Conservation (phyloP, 2,329 filamentous ascomycete species). For the Aspergillus sp. region DNA sequence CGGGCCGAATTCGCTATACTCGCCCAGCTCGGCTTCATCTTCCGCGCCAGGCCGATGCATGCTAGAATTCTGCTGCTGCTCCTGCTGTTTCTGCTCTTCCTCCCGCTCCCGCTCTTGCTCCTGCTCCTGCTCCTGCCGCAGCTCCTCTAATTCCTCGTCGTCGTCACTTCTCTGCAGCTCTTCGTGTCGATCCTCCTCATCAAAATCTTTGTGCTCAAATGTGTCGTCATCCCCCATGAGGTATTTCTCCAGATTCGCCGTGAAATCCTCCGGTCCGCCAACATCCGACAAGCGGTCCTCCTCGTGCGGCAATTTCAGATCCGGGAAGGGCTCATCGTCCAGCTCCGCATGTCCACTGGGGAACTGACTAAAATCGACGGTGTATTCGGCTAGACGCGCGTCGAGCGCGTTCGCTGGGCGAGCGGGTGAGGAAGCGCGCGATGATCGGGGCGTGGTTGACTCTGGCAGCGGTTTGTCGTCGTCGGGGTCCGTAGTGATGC, state of each 20-base stretch:
- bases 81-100: constrained; percentile 12
- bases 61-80: constrained; percentile 17
- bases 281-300: constrained; percentile 38
- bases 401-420: constrained; percentile 34
- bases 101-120: constrained; percentile 4
- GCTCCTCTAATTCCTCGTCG: constrained; percentile 9
- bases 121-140: constrained; percentile 6
- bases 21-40: constrained; percentile 31
- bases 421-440: constrained; percentile 20
- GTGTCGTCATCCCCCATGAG: constrained; percentile 29
- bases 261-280: constrained; percentile 43
- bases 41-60: constrained; percentile 26
- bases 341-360: constrained; percentile 24
- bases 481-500: constrained; percentile 6
- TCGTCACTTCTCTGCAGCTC: constrained; percentile 6
- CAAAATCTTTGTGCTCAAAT: constrained; percentile 12
- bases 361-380: constrained; percentile 38
- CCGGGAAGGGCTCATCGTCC: constrained; percentile 23
- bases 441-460: constrained; percentile 11
- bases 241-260: constrained; percentile 40
- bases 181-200: constrained; percentile 6
- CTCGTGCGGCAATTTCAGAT: constrained; percentile 21
- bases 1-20: constrained; percentile 42
- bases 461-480: not conserved
- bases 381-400: constrained; percentile 39